Base-by-base conservation (phyloP, 2,329 filamentous ascomycete species). In the Epichloe hybrida region DNA sequence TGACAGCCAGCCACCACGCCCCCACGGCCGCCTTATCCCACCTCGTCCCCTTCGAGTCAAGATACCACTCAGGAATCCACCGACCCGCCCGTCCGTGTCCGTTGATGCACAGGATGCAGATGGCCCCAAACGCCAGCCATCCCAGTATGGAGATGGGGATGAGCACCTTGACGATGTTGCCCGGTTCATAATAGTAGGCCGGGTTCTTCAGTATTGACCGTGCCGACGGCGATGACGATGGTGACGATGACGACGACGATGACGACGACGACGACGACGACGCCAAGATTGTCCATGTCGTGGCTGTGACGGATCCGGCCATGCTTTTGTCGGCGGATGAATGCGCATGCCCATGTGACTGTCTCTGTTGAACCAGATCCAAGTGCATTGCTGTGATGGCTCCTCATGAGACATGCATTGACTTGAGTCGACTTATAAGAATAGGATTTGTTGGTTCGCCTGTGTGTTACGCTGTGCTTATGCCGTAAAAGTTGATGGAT, bases 41-140 rank as follows among this genome's bases (percentile, higher is more conserved):
- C 3, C 13, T 27, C 15, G 54, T 57, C 0, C 58, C 57, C 2
- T 49, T 38, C 1, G 60, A 59, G 40, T 65, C 59, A 20, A 64
- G 57, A 46, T 65, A 66, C 64, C 64, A 67, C 49, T 64, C 58
- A 0, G 64, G 64, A 27, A 65, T 54, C 62, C 64, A 66, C 12
- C 60, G 49, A 1, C 63, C 63, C 0, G 57, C 60, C 41, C 55
- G 53, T 1, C 63, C 63, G 1, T 53, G 53, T 1, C 58, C 58
- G 53, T 66, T 66, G 51, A 67, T 59, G 50, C 56, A 58, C 11
- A 66, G 52, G 34, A 64, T 60, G 50, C 60, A 64, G 17, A 64
- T 64, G 23, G 62, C 45, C 31, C 64, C 63, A 23, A 62, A 64
- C 4, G 59, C 51, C 7, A 66, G 15, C 62, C 62, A 67, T 12